phyloP scores from a whole-genome alignment of 352 stramenopile species.

The Phytophthora hibernalis region DNA sequence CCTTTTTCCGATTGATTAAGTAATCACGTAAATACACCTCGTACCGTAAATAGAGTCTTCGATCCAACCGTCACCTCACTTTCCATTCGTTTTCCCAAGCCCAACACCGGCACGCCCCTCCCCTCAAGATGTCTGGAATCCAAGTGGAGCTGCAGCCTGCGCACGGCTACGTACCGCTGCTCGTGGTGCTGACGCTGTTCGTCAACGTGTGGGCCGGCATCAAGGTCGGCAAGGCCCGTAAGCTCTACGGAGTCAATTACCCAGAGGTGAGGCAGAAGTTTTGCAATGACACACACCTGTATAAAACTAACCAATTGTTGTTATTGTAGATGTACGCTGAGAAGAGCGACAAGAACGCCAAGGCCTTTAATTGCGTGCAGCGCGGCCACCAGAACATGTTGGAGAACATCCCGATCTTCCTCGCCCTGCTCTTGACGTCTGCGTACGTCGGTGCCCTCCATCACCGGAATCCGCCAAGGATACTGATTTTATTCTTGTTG shows the following conservation, averaged over 20 bases:
- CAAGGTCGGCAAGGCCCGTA: slow-evolving; percentile 67
- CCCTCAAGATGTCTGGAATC: slow-evolving; percentile 5
- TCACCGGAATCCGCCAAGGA: too few species aligned
- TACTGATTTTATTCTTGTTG: too few species aligned
- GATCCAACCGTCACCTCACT: neutral
- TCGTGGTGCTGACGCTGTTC: slow-evolving; percentile 58
- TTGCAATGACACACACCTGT: neutral
- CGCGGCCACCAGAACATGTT: slow-evolving; percentile 93
- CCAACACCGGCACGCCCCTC: slow-evolving; percentile 9
- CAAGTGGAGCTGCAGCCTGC: slow-evolving; percentile 49
- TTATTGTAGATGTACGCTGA: slow-evolving; percentile 87
- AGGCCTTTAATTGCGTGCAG: slow-evolving; percentile 92
- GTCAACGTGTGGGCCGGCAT: slow-evolving; percentile 58
- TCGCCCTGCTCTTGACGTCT: slow-evolving; percentile 62
- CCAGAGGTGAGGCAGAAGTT: slow-evolving; percentile 39
- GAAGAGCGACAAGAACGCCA: slow-evolving; percentile 89
- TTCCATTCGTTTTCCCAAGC: slow-evolving; percentile 2
- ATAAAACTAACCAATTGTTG: slow-evolving; percentile 1
- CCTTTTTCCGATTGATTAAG: too few species aligned
- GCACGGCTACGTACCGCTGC: slow-evolving; percentile 57
- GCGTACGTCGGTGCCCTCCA: slow-evolving; percentile 41
- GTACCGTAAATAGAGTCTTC: too few species aligned
- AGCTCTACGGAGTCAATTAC: slow-evolving; percentile 70
- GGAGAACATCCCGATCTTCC: slow-evolving; percentile 85
- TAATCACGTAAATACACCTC: neutral